Evolutionary conservation across 805 yeast genomes (phyloP).

Genomic region (Candida koratica): DNA sequence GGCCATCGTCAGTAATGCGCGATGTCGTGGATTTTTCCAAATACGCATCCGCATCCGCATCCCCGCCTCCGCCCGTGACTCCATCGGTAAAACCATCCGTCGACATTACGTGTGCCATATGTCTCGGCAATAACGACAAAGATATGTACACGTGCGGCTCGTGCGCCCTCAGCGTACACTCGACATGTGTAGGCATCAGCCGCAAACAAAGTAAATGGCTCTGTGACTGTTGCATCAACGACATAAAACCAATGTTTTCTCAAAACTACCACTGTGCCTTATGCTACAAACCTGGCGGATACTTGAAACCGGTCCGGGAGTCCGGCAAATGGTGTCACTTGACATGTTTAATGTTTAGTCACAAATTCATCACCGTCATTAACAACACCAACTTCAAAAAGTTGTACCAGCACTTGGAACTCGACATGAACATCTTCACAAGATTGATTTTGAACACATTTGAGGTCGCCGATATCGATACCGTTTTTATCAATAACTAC

Average conservation of each 20-base stretch:
- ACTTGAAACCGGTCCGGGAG: conserved; percentile 59
- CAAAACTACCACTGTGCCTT: conserved; percentile 60
- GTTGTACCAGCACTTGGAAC: background rate
- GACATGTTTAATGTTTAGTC: conserved; percentile 59
- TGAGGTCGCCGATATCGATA: conserved; percentile 29
- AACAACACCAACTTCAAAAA: conserved; percentile 3
- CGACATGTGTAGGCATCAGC: conserved; percentile 58
- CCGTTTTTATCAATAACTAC: conserved; percentile 24
- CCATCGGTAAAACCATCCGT: too few relatives aligned
- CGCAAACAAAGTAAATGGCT: conserved; percentile 50
- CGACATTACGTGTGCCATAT: conserved; percentile 8
- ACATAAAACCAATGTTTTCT: conserved; percentile 54
- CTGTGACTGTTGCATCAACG: conserved; percentile 78
- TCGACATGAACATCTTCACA: background rate
- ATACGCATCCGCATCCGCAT: background rate
- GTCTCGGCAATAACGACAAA: conserved; percentile 10
- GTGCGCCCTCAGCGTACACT: conserved; percentile 71
- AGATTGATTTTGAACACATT: conserved; percentile 12
- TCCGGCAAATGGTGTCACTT: conserved; percentile 75
- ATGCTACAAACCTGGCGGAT: conserved; percentile 60
- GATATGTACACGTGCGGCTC: conserved; percentile 52
- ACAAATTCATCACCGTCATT: conserved; percentile 25
- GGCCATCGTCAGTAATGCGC: conserved; percentile 16
- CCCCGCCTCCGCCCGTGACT: background rate
- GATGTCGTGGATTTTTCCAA: conserved; percentile 24